Evolutionary conservation across 225 moss, liverwort and hornwort species (phyloP).

Genomic region (Sphagnum contortum): DNA sequence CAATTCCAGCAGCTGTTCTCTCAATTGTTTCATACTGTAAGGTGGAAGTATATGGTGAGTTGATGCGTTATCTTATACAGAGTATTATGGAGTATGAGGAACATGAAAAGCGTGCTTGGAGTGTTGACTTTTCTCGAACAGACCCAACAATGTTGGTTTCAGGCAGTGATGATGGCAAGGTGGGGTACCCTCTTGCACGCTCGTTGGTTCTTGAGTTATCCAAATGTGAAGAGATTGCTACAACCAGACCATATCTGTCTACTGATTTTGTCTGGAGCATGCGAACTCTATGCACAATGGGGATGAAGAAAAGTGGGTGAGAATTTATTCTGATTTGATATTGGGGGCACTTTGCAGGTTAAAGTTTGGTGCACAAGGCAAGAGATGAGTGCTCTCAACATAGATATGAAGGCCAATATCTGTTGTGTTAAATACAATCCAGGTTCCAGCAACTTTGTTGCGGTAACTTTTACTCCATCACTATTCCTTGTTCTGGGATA

Average conservation of each 20-base stretch:
- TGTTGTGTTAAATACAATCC: constrained; percentile 98
- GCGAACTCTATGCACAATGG: background rate
- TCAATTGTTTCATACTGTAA: too few species aligned
- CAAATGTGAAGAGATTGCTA: too few species aligned
- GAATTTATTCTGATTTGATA: too few species aligned
- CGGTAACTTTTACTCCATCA: constrained; percentile 28
- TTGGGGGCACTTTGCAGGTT: constrained; percentile 32
- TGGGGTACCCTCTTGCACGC: constrained; percentile 3
- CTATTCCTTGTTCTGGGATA: too few species aligned
- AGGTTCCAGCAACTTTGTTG: constrained; percentile 69
- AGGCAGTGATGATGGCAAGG: constrained; percentile 95
- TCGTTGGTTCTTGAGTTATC: background rate
- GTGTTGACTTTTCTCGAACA: constrained; percentile 69
- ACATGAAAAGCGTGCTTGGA: constrained; percentile 98
- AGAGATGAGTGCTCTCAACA: constrained; percentile 66
- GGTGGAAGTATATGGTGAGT: too few species aligned
- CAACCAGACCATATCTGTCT: too few species aligned
- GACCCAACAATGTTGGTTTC: constrained; percentile 76
- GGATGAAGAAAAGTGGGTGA: too few species aligned
- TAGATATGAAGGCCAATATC: constrained; percentile 90
- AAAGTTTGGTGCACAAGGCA: constrained; percentile 82
- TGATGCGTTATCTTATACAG: constrained; percentile 7
- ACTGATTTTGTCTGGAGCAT: background rate
- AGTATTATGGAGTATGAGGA: constrained; percentile 95
- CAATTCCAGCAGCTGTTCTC: too few species aligned